Percentiles rank a stretch among this genome's conserved stretches.
Evolutionary conservation across 1,139 yeast species (phyloP).

Genomic region (Barnettozyma hawaiiensis): DNA sequence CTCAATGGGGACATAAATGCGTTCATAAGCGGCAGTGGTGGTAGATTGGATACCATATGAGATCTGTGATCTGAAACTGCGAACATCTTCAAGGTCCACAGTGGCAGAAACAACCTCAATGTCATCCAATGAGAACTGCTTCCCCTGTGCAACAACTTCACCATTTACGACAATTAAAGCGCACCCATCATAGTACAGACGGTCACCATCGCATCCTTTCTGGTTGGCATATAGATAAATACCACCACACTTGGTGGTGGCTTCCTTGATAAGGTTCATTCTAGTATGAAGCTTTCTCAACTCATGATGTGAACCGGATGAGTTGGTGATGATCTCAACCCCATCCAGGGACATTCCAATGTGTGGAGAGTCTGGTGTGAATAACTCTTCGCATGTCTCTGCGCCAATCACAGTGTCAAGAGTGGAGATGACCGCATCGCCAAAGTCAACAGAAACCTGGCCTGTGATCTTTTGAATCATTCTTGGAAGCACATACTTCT

Average conservation of each 20-base stretch:
- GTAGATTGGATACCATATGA: conserved; percentile 80
- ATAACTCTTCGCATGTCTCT: conserved; percentile 95
- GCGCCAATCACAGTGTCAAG: conserved; percentile 86
- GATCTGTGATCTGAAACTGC: conserved; percentile 65
- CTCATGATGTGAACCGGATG: conserved; percentile 96
- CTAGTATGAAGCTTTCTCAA: conserved; percentile 83
- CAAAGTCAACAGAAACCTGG: conserved; percentile 67
- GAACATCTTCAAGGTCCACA: conserved; percentile 85
- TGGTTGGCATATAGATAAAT: conserved; percentile 90
- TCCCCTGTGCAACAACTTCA: conserved; percentile 83
- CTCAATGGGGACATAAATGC: conserved; percentile 57
- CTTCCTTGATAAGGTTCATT: conserved; percentile 78
- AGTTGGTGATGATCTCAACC: conserved; percentile 90
- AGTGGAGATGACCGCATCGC: conserved; percentile 84
- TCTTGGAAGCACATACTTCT: conserved; percentile 66
- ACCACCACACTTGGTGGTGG: conserved; percentile 95
- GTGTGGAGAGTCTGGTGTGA: conserved; percentile 95
- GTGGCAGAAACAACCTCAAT: conserved; percentile 95
- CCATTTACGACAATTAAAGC: conserved; percentile 94
- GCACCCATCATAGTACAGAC: conserved; percentile 94
- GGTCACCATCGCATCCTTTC: conserved; percentile 97
- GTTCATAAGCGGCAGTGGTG: conserved; percentile 43
- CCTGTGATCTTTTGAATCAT: conserved; percentile 56
- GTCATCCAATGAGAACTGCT: conserved; percentile 81
- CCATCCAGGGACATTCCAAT: conserved; percentile 90